phyloP scores from a whole-genome alignment of 2,329 filamentous ascomycete species.

The Trichophaea hybrida region DNA sequence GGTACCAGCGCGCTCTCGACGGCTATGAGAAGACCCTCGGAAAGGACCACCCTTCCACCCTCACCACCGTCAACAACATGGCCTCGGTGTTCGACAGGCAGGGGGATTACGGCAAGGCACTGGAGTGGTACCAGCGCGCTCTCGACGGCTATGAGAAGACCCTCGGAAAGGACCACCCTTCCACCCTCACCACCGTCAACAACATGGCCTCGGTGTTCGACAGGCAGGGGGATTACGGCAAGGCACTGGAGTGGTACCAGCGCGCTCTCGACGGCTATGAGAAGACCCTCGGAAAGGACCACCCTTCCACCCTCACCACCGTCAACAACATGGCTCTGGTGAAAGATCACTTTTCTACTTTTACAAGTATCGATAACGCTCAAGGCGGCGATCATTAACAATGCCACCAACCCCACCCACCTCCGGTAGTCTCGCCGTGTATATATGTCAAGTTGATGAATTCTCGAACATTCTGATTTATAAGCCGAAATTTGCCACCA shows the following conservation, averaged over 20 bases:
- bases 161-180: constrained; percentile 8
- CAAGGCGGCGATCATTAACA: too few relatives aligned
- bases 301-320: constrained; percentile 4
- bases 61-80: constrained; percentile 12
- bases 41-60: constrained; percentile 2
- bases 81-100: constrained; percentile 10
- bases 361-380: too few relatives aligned
- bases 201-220: constrained; percentile 15
- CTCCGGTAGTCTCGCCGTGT: too few relatives aligned
- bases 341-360: too few relatives aligned
- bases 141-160: constrained; percentile 6
- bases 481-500: too few relatives aligned
- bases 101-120: constrained; percentile 11
- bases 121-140: constrained; percentile 7
- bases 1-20: not conserved
- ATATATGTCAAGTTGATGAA: too few relatives aligned
- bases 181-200: constrained; percentile 12
- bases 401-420: too few relatives aligned
- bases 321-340: constrained; percentile 1
- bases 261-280: too few relatives aligned
- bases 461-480: too few relatives aligned
- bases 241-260: too few relatives aligned
- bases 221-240: constrained; percentile 9
- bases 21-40: not conserved
- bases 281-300: constrained; percentile 6